Conservation (phyloP, 2,329 filamentous ascomycete genomes). For the Pseudocercospora cruenta region DNA sequence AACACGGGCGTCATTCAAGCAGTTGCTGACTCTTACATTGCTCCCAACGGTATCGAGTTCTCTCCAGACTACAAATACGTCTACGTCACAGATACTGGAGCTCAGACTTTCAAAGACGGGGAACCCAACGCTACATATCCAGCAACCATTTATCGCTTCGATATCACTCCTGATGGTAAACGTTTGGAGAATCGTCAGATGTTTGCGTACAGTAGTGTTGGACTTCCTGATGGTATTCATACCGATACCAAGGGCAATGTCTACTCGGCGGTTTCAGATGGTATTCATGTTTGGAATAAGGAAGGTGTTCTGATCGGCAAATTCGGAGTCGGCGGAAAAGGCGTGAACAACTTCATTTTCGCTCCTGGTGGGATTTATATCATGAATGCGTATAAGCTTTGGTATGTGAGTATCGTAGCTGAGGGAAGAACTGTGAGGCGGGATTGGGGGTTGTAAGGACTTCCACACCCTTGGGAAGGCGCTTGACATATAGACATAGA, state of each 20-base stretch:
- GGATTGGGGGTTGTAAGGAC: conserved; percentile 34
- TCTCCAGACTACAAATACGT: conserved; percentile 56
- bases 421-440: conserved; percentile 38
- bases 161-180: conserved; percentile 42
- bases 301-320: conserved; percentile 58
- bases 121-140: conserved; percentile 44
- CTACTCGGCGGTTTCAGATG: conserved; percentile 57
- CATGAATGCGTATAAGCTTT: conserved; percentile 39
- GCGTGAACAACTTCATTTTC: conserved; percentile 44
- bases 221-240: conserved; percentile 63
- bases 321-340: conserved; percentile 49
- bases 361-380: conserved; percentile 39
- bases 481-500: background rate
- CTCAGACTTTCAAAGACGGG: conserved; percentile 30
- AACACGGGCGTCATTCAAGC: conserved; percentile 57
- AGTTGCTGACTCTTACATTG: conserved; percentile 60
- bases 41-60: conserved; percentile 63
- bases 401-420: conserved; percentile 39
- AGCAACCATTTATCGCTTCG: conserved; percentile 49
- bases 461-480: too few species aligned
- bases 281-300: conserved; percentile 58
- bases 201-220: conserved; percentile 60
- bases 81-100: conserved; percentile 62
- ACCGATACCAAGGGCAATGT: conserved; percentile 59
- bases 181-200: conserved; percentile 43